Evolutionary conservation across 345 rosid species (phyloP).

Genomic region (Citrus inodora): DNA sequence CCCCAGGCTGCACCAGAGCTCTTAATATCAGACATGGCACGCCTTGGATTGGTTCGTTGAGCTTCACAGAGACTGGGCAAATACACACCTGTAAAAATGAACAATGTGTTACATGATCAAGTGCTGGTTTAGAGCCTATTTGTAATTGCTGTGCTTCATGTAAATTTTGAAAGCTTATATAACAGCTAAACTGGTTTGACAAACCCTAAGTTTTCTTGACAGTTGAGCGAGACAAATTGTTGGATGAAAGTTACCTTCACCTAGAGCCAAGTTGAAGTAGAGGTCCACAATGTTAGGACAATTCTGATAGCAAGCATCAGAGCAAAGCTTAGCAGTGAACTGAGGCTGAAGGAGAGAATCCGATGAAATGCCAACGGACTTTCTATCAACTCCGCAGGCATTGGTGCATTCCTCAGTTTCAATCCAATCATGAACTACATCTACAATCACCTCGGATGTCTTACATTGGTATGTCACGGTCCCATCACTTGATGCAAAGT

Average conservation of each 20-base stretch:
- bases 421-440: conserved; percentile 13
- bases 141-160: not conserved
- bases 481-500: conserved; percentile 1
- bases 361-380: conserved; percentile 27
- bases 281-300: conserved; percentile 35
- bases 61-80: conserved; percentile 5
- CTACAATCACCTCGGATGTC: conserved; percentile 26
- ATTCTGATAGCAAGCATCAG: conserved; percentile 14
- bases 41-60: conserved; percentile 3
- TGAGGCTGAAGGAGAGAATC: conserved; percentile 26
- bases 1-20: not conserved
- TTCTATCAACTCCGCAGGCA: conserved; percentile 27
- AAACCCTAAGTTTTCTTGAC: not conserved
- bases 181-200: not conserved
- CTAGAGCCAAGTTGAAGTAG: conserved; percentile 32
- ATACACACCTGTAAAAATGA: conserved; percentile 2
- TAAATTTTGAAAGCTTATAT: not conserved
- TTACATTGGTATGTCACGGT: conserved; percentile 24
- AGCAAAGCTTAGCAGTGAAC: conserved; percentile 32
- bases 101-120: not conserved
- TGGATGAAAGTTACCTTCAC: conserved; percentile 24
- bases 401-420: conserved; percentile 26
- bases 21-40: not conserved
- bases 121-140: not conserved
- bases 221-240: not conserved